phyloP scores from a whole-genome alignment of 768 basidiomycete genomes.

The Nidularia sp. region DNA sequence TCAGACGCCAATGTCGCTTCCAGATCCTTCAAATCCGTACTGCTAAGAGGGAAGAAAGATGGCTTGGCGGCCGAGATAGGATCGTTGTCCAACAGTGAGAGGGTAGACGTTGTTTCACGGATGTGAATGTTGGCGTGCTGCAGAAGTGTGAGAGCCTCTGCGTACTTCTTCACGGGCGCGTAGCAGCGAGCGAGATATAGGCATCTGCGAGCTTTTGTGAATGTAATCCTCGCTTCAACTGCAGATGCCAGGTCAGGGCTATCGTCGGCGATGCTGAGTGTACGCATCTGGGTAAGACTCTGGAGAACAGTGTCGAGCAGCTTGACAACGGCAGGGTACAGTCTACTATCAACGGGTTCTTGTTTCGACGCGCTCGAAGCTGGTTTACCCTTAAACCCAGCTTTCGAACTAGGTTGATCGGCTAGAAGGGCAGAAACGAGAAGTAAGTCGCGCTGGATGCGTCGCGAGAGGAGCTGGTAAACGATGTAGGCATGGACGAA shows the following conservation, averaged over 20 bases:
- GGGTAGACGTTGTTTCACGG: constrained; percentile 61
- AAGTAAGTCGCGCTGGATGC: constrained; percentile 85
- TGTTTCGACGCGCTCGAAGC: constrained; percentile 18
- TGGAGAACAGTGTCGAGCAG: constrained; percentile 83
- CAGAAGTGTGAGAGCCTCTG: constrained; percentile 65
- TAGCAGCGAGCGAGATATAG: constrained; percentile 78
- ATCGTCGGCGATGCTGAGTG: constrained; percentile 82
- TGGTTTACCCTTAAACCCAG: constrained; percentile 16
- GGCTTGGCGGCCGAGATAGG: constrained; percentile 37
- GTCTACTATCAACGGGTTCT: constrained; percentile 59
- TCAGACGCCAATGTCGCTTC: constrained; percentile 46
- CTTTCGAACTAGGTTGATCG: constrained; percentile 29
- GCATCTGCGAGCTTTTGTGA: constrained; percentile 72
- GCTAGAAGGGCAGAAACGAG: constrained; percentile 64
- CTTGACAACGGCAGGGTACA: constrained; percentile 88
- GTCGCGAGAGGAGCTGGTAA: constrained; percentile 81
- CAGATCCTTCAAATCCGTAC: constrained; percentile 41
- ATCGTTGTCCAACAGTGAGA: constrained; percentile 45
- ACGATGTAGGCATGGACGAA: constrained; percentile 87
- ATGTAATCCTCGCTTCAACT: constrained; percentile 72
- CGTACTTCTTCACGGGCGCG: constrained; percentile 61
- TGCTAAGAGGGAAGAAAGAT: constrained; percentile 52
- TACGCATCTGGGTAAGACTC: constrained; percentile 79
- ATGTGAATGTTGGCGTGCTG: constrained; percentile 71
- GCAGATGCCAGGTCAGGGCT: constrained; percentile 77